Evolutionary conservation across 2,329 filamentous ascomycete genomes (phyloP), one percentile per base, ranked within the genome.

Genomic region (Cytospora piceae): DNA sequence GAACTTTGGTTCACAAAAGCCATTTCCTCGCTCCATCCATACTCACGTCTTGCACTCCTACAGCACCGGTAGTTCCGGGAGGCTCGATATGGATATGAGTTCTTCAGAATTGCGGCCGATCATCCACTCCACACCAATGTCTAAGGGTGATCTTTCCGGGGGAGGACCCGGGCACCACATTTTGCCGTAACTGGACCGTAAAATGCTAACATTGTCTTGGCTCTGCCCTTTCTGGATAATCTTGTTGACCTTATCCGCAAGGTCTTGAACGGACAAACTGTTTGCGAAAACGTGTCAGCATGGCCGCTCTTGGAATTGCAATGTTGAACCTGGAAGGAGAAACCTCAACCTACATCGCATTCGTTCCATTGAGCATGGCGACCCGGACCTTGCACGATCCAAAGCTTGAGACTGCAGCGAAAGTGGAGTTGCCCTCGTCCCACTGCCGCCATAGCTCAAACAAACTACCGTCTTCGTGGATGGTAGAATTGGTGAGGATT

Each of bases 101-200:
- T 37, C 11, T n/a, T 46, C 42, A n/a, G 42, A 46, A 17, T 17
- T 46, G 27, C 60, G 49, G 15, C 37, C 60, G 24, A 62, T 55
- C n/a, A 62, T 22, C 59, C 60, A 62, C 1, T 29, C 37, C 8
- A 49, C 60, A 2, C 52, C 11, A 17, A 56, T 32, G 14, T 4
- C 2, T 5, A 29, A 17, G 20, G 9, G 37, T n/a, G 29, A 14
- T 2, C 29, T 37, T 5, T 49, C 27, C 6, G 27, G 60, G 3
- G 32, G 42, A 46, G 42, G 60, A 0, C 17, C 27, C 1, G 52
- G 52, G 3, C 60, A 62, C 37, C 31, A 22, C 52, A 62, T 62
- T 34, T 34, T 15, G 27, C 52, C 60, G 12, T 56, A 62, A 27
- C 52, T 56, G 4, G 60, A 22, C 20, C 22, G 52, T 4, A 49